Base-by-base conservation (phyloP, 2,329 filamentous ascomycete genomes). In the Karstenula rhodostoma region DNA sequence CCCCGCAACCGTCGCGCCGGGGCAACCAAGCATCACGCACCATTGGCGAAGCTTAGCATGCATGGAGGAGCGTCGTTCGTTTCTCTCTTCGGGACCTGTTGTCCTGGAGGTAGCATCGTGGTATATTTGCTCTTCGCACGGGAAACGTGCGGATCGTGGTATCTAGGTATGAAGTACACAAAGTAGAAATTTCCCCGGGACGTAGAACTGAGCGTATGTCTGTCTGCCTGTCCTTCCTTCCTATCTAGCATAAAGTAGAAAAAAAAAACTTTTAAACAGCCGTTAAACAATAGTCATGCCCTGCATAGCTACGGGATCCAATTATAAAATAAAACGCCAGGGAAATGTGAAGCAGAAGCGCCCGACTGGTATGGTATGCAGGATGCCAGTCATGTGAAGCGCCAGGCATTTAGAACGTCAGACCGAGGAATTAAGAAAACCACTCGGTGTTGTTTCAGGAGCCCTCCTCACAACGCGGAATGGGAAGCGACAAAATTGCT, bases 401-500 rank as follows among this genome's bases (percentile, higher is more conserved):
- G 17, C 9, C 15, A 40, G 37, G 37, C 8, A 40, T 40, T 40
- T 40, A 7, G 15, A 8, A 40, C 2, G 8, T 2, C 29, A 2
- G 29, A 32, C 29, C 29, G n/a, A n/a, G n/a, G n/a, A n/a, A n/a
- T n/a, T n/a, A 40, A n/a, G 17, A 19, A 19, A 40, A 40, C 17
- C 35, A 15, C 37, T 17, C 37, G 9, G 37, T 9, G 37, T 40
- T 9, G 37, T 40, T 40, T 40, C 37, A 40, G 2, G 42, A 44
- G 40, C 23, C 2, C 44, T 9, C n/a, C 27, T 3, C 15, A n/a
- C 8, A 4, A 2, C 4, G 22, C 13, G 35, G 32, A 40, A 22
- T 44, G 33, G 17, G 29, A 32, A 2, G 15, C 4, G 19, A 57
- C 19, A 6, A 52, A 51, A 46, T 48, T 10, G 51, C 59, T 49